Evolutionary conservation across 257 asterid genomes (phyloP).

Genomic region (Euphrasia confusa): DNA sequence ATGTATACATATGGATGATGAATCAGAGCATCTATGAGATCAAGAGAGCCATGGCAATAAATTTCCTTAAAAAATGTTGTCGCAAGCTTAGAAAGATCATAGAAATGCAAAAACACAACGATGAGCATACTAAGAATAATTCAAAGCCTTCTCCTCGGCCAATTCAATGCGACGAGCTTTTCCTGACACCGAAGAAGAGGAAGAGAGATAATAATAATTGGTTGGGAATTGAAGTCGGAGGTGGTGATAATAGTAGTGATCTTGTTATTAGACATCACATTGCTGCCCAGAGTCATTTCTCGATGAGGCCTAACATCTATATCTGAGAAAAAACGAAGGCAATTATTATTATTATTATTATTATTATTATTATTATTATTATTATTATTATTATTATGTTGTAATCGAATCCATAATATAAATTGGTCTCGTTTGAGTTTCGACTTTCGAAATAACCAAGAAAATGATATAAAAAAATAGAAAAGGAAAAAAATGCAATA

Average conservation of each 20-base stretch:
- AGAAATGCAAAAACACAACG: not conserved
- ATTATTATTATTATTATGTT: too few species aligned
- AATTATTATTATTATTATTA: too few species aligned
- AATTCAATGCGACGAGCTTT: conserved; percentile 31
- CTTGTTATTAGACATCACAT: conserved; percentile 18
- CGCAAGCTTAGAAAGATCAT: conserved; percentile 14
- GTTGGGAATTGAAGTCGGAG: not conserved
- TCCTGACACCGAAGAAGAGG: conserved; percentile 18
- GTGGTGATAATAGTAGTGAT: not conserved
- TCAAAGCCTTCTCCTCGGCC: conserved; percentile 14
- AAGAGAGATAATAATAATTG: not conserved
- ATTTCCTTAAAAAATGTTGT: conserved; percentile 19
- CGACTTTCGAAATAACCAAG: too few species aligned
- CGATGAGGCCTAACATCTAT: conserved; percentile 28
- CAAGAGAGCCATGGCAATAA: conserved; percentile 4
- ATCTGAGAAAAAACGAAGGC: conserved; percentile 13
- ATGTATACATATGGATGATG: not conserved
- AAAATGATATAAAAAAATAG: too few species aligned
- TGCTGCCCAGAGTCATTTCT: conserved; percentile 29
- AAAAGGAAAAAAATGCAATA: too few species aligned
- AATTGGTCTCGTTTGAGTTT: too few species aligned
- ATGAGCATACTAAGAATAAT: not conserved
- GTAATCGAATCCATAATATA: too few species aligned
- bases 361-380: too few species aligned
- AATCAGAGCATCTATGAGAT: not conserved